Evolutionary conservation across 805 yeast genomes (phyloP), one percentile per base, ranked within the genome.

Genomic region (Wickerhamiella australiensis): DNA sequence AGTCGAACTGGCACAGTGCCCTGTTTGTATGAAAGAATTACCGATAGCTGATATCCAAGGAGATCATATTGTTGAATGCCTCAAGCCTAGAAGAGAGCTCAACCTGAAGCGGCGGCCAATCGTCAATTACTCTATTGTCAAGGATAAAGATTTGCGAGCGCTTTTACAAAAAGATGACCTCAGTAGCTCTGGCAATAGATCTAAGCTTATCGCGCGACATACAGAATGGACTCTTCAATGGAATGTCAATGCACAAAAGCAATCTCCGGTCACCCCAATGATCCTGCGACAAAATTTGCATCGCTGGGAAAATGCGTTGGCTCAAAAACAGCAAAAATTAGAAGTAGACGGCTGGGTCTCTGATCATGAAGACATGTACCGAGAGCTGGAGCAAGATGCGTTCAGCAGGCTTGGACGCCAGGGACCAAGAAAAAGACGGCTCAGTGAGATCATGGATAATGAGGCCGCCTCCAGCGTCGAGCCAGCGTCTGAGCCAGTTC

Each of bases 241-340:
- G 78, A 88, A 88, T 60, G 80, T 95, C 11, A 86, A 86, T 59
- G 72, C 79, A 40, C 95, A 86, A 59, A 74, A 87, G 5, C 67
- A 74, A 31, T 71, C 69, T 26, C 95, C 95, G 0, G 75, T 75
- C 3, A 64, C 76, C 22, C 79, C 77, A 20, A 65, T 68, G 35
- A 74, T 75, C 4, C 62, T 88, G 45, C 68, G 76, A 44, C 76
- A 72, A 48, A 74, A 73, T 47, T 68, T 88, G 35, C 61, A 65
- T 20, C 77, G 47, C 15, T 58, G 61, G 61, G 62, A 59, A 25
- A 25, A 29, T 2, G 51, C 52, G 1, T 29, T 17, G 36, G 52
- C 35, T 29, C 21, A 17, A 31, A 31, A 29, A 18, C 46, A 42
- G 20, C 18, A 12, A 4, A 42, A 42, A 20, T 18, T 27, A 8